A percentile compares a stretch with the other conserved stretches of the same genome.
phyloP scores from a whole-genome alignment of 2,329 filamentous ascomycete genomes.

The Pseudocercospora fijiensis region DNA sequence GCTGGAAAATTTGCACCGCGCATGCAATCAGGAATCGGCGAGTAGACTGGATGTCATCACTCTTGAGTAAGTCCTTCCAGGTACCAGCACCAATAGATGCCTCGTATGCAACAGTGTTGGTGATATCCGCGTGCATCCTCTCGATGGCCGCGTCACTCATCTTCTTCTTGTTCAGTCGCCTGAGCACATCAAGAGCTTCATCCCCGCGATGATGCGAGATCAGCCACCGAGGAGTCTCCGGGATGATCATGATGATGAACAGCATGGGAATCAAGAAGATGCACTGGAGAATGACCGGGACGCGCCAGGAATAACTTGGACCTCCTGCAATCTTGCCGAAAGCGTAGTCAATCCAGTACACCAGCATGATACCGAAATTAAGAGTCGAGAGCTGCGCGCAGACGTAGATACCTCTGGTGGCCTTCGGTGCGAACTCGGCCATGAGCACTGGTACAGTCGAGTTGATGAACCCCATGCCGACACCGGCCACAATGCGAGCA shows the following conservation, averaged over 20 bases:
- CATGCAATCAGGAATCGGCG: conserved; percentile 35
- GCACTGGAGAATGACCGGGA: conserved; percentile 47
- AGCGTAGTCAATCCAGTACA: conserved; percentile 51
- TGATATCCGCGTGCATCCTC: conserved; percentile 30
- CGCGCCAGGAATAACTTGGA: conserved; percentile 42
- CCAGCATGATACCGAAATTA: conserved; percentile 49
- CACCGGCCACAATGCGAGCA: conserved; percentile 47
- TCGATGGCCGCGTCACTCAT: conserved; percentile 30
- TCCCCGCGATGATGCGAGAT: conserved; percentile 42
- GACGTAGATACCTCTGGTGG: conserved; percentile 41
- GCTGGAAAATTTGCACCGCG: conserved; percentile 33
- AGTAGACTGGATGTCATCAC: conserved; percentile 34
- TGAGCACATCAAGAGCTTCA: conserved; percentile 40
- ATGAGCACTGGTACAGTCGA: conserved; percentile 48
- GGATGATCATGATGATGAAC: conserved; percentile 42
- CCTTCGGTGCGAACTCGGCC: conserved; percentile 42
- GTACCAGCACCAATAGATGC: conserved; percentile 41
- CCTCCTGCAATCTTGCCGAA: conserved; percentile 36
- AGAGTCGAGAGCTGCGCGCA: conserved; percentile 51
- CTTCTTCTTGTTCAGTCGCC: conserved; percentile 31
- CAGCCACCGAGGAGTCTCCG: conserved; percentile 49
- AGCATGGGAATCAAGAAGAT: conserved; percentile 45
- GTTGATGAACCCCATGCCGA: conserved; percentile 49
- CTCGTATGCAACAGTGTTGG: conserved; percentile 33
- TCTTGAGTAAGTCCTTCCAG: conserved; percentile 34